phyloP scores from a whole-genome alignment of 768 basidiomycete species.

The Calvatia gigantea region DNA sequence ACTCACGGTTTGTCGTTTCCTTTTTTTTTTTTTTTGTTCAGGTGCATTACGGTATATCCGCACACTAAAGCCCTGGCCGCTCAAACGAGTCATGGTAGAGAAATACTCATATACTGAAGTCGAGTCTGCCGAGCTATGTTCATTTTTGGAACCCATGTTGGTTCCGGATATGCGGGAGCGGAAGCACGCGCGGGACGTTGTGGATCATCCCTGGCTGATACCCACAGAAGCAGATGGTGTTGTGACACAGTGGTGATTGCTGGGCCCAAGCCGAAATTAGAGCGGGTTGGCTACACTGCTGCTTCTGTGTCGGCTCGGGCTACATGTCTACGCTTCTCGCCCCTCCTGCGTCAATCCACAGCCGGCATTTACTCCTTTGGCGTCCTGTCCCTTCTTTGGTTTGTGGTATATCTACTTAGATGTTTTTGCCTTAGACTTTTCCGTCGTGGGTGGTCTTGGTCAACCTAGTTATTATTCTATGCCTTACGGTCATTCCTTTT shows the following conservation, averaged over 20 bases:
- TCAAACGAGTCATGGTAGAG: slow-evolving; percentile 82
- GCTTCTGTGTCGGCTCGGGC: background rate
- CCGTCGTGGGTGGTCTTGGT: background rate
- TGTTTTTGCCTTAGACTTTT: slow-evolving; percentile 6
- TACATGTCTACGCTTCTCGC: too few species aligned
- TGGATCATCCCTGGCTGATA: slow-evolving; percentile 72
- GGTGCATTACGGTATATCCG: slow-evolving; percentile 72
- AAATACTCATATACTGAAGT: slow-evolving; percentile 72
- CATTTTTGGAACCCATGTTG: slow-evolving; percentile 77
- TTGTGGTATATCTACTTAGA: background rate
- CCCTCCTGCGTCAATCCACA: too few species aligned
- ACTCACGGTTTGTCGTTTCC: background rate
- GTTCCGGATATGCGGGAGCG: slow-evolving; percentile 65
- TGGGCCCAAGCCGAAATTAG: background rate
- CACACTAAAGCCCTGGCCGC: slow-evolving; percentile 76
- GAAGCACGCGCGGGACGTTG: slow-evolving; percentile 67
- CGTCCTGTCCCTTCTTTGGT: background rate
- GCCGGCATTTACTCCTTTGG: background rate
- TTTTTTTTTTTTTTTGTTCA: too few species aligned
- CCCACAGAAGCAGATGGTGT: slow-evolving; percentile 36
- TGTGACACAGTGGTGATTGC: slow-evolving; percentile 40
- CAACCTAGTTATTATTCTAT: background rate
- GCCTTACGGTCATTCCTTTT: slow-evolving; percentile 5
- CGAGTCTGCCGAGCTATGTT: slow-evolving; percentile 57
- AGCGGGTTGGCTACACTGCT: too few species aligned